These are phyloP conservation scores for Venturia effusa DNA, from an alignment of 2,329 filamentous ascomycete species.

Conservation along the genomic window DNA sequence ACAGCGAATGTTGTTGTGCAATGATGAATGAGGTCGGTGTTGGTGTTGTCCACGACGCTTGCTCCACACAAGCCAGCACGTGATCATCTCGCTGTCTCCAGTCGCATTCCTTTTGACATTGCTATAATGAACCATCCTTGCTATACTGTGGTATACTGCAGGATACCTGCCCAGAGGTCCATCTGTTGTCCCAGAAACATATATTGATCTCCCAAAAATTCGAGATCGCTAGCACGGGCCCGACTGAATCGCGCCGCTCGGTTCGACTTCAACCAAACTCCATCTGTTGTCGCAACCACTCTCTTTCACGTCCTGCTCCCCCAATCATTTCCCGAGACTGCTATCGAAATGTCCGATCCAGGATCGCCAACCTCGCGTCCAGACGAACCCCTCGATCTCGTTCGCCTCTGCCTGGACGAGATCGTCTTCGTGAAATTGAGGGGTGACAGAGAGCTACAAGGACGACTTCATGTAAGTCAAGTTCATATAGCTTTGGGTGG, in stretches of 20 bases:
- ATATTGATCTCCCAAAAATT: background rate
- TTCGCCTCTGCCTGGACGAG: slow-evolving; percentile 88
- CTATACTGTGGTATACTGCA: background rate
- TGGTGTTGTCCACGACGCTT: background rate
- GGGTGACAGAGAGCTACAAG: slow-evolving; percentile 90
- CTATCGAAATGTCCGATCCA: slow-evolving; percentile 5
- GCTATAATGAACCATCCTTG: background rate
- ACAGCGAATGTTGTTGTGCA: background rate
- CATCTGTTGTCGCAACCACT: background rate
- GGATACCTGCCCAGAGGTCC: background rate
- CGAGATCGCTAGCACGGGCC: background rate
- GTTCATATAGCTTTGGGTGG: too few species aligned
- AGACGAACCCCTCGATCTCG: slow-evolving; percentile 88
- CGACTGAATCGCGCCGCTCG: background rate
- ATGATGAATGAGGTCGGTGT: background rate
- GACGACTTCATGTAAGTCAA: slow-evolving; percentile 68
- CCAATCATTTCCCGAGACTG: background rate
- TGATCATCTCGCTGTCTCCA: background rate
- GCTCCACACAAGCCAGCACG: background rate
- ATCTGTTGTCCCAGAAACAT: background rate
- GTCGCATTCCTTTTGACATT: background rate
- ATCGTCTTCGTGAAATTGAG: slow-evolving; percentile 94
- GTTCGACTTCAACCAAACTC: background rate
- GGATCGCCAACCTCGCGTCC: slow-evolving; percentile 41
- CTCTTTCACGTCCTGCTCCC: background rate